phyloP scores from a whole-genome alignment of 148 eudicot genomes.

The Selenicereus undatus region DNA sequence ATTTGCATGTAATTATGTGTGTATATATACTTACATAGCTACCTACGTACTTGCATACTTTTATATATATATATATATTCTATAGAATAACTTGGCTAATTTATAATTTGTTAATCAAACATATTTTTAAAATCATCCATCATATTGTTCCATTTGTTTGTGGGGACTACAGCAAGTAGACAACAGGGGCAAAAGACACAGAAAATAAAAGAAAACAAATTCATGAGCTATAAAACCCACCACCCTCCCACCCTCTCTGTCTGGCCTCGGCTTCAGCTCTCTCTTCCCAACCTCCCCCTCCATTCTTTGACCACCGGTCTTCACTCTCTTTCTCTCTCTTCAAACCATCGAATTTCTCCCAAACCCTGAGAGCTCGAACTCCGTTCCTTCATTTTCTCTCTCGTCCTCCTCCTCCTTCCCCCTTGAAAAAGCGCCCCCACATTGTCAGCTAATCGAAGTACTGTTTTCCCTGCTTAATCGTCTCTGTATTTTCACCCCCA shows the following conservation, averaged over 20 bases:
- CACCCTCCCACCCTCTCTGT: neutral
- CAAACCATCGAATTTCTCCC: neutral
- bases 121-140: too few species aligned
- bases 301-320: constrained; percentile 18
- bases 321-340: neutral
- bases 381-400: neutral
- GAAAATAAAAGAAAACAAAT: neutral
- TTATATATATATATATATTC: too few species aligned
- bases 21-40: too few species aligned
- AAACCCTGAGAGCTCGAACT: neutral
- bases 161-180: neutral
- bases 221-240: constrained; percentile 11
- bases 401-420: neutral
- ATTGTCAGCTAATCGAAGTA: constrained; percentile 12
- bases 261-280: neutral
- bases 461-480: neutral
- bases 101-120: too few species aligned
- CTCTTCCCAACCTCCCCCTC: constrained; percentile 4
- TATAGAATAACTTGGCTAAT: too few species aligned
- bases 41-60: too few species aligned
- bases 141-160: neutral
- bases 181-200: neutral
- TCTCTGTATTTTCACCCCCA: constrained; percentile 2
- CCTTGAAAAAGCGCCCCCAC: constrained; percentile 7
- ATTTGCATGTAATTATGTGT: too few species aligned